These are phyloP conservation scores for Rhodosporidiobolus sp. DNA, from an alignment of 768 basidiomycete genomes.

Conservation along the genomic window DNA sequence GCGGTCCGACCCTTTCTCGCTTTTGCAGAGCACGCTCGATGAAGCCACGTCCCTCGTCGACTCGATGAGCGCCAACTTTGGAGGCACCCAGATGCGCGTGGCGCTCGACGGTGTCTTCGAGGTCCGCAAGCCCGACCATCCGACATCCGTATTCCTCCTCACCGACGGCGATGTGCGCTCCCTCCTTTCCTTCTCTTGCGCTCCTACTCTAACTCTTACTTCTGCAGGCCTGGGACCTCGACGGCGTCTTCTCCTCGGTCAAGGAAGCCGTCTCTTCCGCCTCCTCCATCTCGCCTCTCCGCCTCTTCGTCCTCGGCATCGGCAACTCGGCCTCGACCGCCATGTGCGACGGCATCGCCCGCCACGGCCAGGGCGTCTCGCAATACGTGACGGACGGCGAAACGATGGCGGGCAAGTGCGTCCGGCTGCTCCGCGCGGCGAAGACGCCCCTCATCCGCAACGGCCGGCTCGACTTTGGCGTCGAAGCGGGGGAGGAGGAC, in stretches of 20 bases:
- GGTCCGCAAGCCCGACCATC: constrained; percentile 45
- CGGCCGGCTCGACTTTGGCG: constrained; percentile 57
- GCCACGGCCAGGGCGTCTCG: constrained; percentile 57
- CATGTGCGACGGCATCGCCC: constrained; percentile 59
- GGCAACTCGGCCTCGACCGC: constrained; percentile 57
- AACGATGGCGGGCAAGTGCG: constrained; percentile 56
- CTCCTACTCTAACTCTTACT: background rate
- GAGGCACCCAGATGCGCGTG: constrained; percentile 57
- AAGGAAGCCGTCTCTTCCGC: background rate
- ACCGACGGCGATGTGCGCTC: constrained; percentile 57
- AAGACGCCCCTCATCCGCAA: constrained; percentile 54
- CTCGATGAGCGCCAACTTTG: constrained; percentile 53
- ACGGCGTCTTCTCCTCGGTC: constrained; percentile 4
- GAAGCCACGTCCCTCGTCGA: constrained; percentile 49
- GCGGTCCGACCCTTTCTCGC: background rate
- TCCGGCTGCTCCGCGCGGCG: constrained; percentile 57
- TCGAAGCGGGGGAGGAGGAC: constrained; percentile 15
- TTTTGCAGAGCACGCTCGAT: constrained; percentile 22
- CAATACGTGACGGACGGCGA: constrained; percentile 56
- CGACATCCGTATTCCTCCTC: constrained; percentile 59
- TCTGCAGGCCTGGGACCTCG: constrained; percentile 33
- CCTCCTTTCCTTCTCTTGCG: background rate
- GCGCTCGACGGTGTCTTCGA: constrained; percentile 54
- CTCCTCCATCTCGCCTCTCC: constrained; percentile 42
- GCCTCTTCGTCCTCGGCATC: constrained; percentile 62